These are phyloP conservation scores for Syncephalastrum monosporum DNA, from an alignment of 371 early-diverging fungal species.

Conservation along the genomic window DNA sequence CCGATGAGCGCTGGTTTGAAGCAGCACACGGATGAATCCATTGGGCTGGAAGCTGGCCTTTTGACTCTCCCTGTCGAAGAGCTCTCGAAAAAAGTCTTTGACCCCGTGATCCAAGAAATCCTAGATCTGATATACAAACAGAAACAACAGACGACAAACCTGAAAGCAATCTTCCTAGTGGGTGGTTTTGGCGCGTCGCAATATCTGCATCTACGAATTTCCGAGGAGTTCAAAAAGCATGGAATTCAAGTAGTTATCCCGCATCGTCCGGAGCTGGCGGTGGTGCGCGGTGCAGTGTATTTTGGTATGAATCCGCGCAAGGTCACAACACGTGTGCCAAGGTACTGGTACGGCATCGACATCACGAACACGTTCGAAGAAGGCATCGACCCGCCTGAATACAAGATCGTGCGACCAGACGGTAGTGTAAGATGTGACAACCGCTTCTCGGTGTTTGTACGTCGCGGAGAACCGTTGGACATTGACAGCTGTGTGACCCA, in stretches of 20 bases:
- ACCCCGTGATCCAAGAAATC: slow-evolving; percentile 40
- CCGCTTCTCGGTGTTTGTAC: slow-evolving; percentile 44
- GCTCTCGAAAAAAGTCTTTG: slow-evolving; percentile 37
- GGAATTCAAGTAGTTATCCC: slow-evolving; percentile 33
- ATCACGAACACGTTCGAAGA: slow-evolving; percentile 43
- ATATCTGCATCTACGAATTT: slow-evolving; percentile 38
- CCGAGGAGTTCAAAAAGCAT: slow-evolving; percentile 30
- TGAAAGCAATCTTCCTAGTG: slow-evolving; percentile 48
- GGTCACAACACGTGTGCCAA: slow-evolving; percentile 40
- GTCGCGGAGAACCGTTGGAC: slow-evolving; percentile 43
- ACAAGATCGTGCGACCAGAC: slow-evolving; percentile 38
- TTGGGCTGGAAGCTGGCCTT: slow-evolving; percentile 44
- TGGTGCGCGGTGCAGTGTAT: slow-evolving; percentile 47
- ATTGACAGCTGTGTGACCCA: slow-evolving; percentile 53
- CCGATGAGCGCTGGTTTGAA: slow-evolving; percentile 49
- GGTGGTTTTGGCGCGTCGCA: slow-evolving; percentile 53
- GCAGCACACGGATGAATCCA: slow-evolving; percentile 40
- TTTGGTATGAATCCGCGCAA: slow-evolving; percentile 43
- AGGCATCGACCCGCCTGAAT: slow-evolving; percentile 41
- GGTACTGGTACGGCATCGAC: slow-evolving; percentile 51
- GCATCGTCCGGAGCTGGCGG: slow-evolving; percentile 47
- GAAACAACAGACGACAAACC: slow-evolving; percentile 26
- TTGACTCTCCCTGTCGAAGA: slow-evolving; percentile 39
- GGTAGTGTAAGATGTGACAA: slow-evolving; percentile 45
- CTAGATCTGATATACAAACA: slow-evolving; percentile 30